Evolutionary conservation across 2,329 filamentous ascomycete species (phyloP).

Genomic region (Penicillium sp.): DNA sequence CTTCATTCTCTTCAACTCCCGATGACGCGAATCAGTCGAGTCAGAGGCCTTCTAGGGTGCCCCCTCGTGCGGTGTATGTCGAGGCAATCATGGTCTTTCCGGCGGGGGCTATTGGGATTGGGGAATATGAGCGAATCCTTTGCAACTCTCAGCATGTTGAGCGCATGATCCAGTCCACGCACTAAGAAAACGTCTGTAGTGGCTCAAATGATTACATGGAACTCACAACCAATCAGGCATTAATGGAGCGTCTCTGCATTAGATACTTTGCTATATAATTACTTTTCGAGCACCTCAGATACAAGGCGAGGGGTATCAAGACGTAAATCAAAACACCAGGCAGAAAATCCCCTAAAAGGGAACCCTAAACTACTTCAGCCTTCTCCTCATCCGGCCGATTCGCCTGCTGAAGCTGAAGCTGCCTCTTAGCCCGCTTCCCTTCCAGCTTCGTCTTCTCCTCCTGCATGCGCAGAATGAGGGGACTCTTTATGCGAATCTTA

Average conservation of each 20-base stretch:
- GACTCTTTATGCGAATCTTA: constrained; percentile 57
- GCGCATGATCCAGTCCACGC: constrained; percentile 23
- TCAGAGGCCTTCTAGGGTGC: constrained; percentile 7
- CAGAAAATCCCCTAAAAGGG: background rate
- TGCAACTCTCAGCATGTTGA: constrained; percentile 39
- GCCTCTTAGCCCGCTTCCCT: constrained; percentile 37
- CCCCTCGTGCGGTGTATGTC: constrained; percentile 49
- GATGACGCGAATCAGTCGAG: constrained; percentile 2
- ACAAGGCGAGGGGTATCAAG: constrained; percentile 17
- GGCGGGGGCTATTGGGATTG: constrained; percentile 69
- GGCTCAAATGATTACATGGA: background rate
- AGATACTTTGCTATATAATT: constrained; percentile 4
- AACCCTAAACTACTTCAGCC: constrained; percentile 14
- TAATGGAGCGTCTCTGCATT: constrained; percentile 8
- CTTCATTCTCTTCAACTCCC: constrained; percentile 20
- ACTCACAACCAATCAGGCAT: background rate
- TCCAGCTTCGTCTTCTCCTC: constrained; percentile 51
- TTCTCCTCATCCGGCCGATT: constrained; percentile 18
- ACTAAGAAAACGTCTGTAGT: background rate
- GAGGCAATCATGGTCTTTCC: constrained; percentile 79
- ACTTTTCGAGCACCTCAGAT: constrained; percentile 18
- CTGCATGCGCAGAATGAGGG: constrained; percentile 59
- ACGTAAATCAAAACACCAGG: background rate
- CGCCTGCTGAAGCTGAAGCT: constrained; percentile 14
- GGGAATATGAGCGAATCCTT: constrained; percentile 67